A percentile compares a stretch with the other conserved stretches of the same genome.
Conservation (phyloP, 768 basidiomycete species). For the Tylopilus intermedius region DNA sequence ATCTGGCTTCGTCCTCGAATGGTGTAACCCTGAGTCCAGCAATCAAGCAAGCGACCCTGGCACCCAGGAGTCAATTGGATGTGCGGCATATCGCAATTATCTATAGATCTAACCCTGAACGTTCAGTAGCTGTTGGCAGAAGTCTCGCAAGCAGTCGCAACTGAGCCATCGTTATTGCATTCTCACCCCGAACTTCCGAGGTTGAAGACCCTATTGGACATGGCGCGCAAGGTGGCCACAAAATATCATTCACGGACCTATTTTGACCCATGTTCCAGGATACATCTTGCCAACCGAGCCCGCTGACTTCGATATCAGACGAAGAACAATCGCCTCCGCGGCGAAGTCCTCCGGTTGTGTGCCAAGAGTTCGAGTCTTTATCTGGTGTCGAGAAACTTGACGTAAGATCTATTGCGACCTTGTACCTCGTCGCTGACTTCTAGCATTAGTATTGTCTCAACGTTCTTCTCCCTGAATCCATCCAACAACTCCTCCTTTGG, state of each 20-base stretch:
- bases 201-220: conserved; percentile 9
- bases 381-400: conserved; percentile 47
- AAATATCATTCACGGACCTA: neutral
- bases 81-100: conserved; percentile 18
- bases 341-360: conserved; percentile 29
- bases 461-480: conserved; percentile 65
- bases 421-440: neutral
- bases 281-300: conserved; percentile 16
- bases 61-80: conserved; percentile 24
- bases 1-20: neutral
- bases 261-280: conserved; percentile 13
- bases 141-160: conserved; percentile 29
- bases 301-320: conserved; percentile 18
- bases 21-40: conserved; percentile 8
- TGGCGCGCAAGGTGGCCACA: conserved; percentile 10
- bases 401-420: conserved; percentile 29
- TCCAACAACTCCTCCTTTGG: conserved; percentile 73
- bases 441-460: conserved; percentile 59
- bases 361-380: conserved; percentile 42
- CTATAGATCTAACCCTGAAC: conserved; percentile 17
- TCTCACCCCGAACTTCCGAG: conserved; percentile 22
- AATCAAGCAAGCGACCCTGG: conserved; percentile 10
- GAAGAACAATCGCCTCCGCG: neutral
- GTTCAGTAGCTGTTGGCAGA: conserved; percentile 23
- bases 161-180: conserved; percentile 23